Evolutionary conservation across 2,329 filamentous ascomycete genomes (phyloP).

Genomic region (Colletotrichum sublineola): DNA sequence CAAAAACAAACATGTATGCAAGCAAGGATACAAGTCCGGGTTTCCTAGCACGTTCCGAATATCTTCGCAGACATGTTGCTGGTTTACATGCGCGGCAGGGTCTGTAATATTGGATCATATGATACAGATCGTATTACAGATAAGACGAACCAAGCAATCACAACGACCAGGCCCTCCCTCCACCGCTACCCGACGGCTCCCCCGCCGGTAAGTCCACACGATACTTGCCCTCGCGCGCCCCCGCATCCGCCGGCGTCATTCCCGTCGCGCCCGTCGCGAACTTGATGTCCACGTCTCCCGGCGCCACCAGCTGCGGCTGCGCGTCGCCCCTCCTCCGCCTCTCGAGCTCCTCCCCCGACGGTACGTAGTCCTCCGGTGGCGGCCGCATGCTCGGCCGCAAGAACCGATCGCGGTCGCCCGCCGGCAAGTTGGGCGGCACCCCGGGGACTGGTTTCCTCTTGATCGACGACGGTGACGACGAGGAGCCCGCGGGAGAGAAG

Average conservation of each 20-base stretch:
- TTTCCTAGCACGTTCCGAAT: too few species aligned
- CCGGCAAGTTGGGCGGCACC: constrained; percentile 1
- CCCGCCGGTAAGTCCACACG: constrained; percentile 7
- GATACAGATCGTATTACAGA: not conserved
- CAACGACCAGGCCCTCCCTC: constrained; percentile 7
- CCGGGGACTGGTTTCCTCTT: constrained; percentile 23
- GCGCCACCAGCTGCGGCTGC: constrained; percentile 45
- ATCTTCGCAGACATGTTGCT: too few species aligned
- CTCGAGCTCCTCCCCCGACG: constrained; percentile 44
- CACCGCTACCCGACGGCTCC: not conserved
- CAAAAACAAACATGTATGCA: too few species aligned
- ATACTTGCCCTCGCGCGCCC: constrained; percentile 35
- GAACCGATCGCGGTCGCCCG: constrained; percentile 17
- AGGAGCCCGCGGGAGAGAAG: not conserved
- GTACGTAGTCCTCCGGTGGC: constrained; percentile 43
- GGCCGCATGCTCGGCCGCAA: constrained; percentile 36
- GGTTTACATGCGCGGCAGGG: not conserved
- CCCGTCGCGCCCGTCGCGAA: constrained; percentile 39
- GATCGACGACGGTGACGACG: constrained; percentile 1
- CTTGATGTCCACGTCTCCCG: constrained; percentile 38
- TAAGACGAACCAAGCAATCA: not conserved
- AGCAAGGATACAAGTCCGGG: too few species aligned
- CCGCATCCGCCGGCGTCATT: constrained; percentile 36
- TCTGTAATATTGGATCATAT: not conserved
- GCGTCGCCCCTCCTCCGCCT: constrained; percentile 44